Conservation (phyloP, 1,139 yeast species). For the Blastobotrys proliferans region DNA sequence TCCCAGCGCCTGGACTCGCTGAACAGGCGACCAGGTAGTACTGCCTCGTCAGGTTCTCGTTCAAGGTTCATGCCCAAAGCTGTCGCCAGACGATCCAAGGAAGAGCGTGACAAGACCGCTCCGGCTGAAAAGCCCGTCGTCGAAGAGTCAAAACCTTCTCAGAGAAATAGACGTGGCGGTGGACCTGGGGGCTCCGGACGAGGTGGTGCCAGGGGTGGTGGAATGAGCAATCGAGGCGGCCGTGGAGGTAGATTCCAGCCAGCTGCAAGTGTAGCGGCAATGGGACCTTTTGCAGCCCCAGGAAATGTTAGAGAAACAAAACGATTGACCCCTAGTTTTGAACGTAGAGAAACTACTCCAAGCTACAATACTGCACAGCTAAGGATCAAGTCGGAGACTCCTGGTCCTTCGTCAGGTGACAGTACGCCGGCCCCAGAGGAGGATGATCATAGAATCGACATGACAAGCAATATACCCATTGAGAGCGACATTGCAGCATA, state of each 20-base stretch:
- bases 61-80: conserved; percentile 76
- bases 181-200: conserved; percentile 20
- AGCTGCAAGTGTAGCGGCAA: conserved; percentile 29
- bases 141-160: conserved; percentile 8
- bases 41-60: conserved; percentile 38
- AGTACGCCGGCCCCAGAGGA: conserved; percentile 20
- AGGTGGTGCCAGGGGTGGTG: conserved; percentile 18
- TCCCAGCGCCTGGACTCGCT: conserved; percentile 14
- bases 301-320: conserved; percentile 12
- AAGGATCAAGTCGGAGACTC: conserved; percentile 25
- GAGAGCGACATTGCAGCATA: conserved; percentile 26
- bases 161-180: conserved; percentile 17
- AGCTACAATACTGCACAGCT: conserved; percentile 10
- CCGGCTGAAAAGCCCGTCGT: conserved; percentile 49
- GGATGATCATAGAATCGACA: conserved; percentile 26
- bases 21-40: conserved; percentile 8
- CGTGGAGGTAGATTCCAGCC: conserved; percentile 30
- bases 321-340: conserved; percentile 12
- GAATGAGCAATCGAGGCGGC: conserved; percentile 21
- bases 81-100: conserved; percentile 76
- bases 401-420: conserved; percentile 17
- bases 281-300: conserved; percentile 36
- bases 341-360: conserved; percentile 10
- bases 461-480: conserved; percentile 23
- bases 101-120: conserved; percentile 75